Evolutionary conservation across 192 early-diverging fungal genomes (phyloP).

Genomic region (Coemansia sp.): DNA sequence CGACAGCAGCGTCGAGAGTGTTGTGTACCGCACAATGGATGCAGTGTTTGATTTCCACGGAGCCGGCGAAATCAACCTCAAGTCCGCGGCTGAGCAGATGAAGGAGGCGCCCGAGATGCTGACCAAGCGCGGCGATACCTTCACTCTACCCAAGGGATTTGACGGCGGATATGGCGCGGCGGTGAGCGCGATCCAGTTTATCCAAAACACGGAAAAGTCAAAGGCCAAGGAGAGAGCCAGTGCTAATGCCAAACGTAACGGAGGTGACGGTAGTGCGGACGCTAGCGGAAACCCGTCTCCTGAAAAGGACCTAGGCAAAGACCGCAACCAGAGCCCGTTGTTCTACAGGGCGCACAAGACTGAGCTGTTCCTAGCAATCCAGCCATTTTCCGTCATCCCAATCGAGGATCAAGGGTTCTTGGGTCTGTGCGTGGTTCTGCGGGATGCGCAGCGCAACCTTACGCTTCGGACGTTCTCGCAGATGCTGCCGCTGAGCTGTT

Average conservation of each 20-base stretch:
- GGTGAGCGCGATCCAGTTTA: constrained; percentile 43
- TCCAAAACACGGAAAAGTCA: constrained; percentile 32
- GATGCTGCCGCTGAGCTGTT: constrained; percentile 55
- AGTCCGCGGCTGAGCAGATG: constrained; percentile 33
- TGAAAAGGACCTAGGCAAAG: neutral
- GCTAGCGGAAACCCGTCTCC: neutral
- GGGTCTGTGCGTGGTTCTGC: constrained; percentile 44
- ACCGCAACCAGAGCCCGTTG: constrained; percentile 31
- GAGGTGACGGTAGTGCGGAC: neutral
- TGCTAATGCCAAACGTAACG: neutral
- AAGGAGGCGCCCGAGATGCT: constrained; percentile 48
- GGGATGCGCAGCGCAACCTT: constrained; percentile 32
- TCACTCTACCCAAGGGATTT: constrained; percentile 54
- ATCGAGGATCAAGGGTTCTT: constrained; percentile 52
- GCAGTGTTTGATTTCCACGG: constrained; percentile 50
- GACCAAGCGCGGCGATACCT: constrained; percentile 49
- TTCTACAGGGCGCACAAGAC: constrained; percentile 49
- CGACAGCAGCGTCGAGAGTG: constrained; percentile 36
- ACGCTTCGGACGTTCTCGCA: constrained; percentile 55
- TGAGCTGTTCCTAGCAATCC: constrained; percentile 44
- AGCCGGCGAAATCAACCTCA: constrained; percentile 41
- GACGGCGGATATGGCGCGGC: constrained; percentile 54
- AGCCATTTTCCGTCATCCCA: constrained; percentile 51
- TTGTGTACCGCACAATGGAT: constrained; percentile 52
- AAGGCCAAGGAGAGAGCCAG: constrained; percentile 10